These are phyloP conservation scores for Termitomyces heimii DNA, from an alignment of 768 basidiomycete genomes.

Conservation along the genomic window DNA sequence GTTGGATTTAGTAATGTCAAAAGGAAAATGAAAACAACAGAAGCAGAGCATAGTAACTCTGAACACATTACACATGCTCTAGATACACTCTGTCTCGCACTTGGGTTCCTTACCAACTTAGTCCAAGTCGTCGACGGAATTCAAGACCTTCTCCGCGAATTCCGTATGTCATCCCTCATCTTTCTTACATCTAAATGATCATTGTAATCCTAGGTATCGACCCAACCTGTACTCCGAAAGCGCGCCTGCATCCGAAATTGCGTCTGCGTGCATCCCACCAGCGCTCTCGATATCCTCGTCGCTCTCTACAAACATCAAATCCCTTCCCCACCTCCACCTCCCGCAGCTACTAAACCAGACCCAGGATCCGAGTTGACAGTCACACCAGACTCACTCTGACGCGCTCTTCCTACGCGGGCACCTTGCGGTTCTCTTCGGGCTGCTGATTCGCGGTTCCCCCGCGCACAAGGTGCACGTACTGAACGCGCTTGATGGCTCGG, in stretches of 20 bases:
- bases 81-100: slow-evolving; percentile 70
- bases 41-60: slow-evolving; percentile 5
- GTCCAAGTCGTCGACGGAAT: slow-evolving; percentile 53
- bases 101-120: slow-evolving; percentile 73
- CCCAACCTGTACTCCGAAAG: slow-evolving; percentile 41
- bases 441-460: slow-evolving; percentile 36
- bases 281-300: slow-evolving; percentile 45
- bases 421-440: slow-evolving; percentile 66
- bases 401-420: slow-evolving; percentile 62
- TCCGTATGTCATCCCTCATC: slow-evolving; percentile 32
- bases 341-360: slow-evolving; percentile 12
- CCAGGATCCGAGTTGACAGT: slow-evolving; percentile 16
- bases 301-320: slow-evolving; percentile 40
- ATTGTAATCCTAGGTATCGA: slow-evolving; percentile 34
- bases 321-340: neutral
- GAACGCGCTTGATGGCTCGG: slow-evolving; percentile 17
- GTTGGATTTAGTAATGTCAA: neutral
- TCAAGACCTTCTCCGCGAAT: slow-evolving; percentile 38
- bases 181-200: neutral
- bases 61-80: slow-evolving; percentile 34
- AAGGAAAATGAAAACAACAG: slow-evolving; percentile 13
- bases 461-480: slow-evolving; percentile 32
- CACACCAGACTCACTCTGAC: slow-evolving; percentile 22
- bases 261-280: slow-evolving; percentile 36
- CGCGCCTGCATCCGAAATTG: slow-evolving; percentile 48